phyloP scores from a whole-genome alignment of 305 asterid species.

The Fraxinus albicans region DNA sequence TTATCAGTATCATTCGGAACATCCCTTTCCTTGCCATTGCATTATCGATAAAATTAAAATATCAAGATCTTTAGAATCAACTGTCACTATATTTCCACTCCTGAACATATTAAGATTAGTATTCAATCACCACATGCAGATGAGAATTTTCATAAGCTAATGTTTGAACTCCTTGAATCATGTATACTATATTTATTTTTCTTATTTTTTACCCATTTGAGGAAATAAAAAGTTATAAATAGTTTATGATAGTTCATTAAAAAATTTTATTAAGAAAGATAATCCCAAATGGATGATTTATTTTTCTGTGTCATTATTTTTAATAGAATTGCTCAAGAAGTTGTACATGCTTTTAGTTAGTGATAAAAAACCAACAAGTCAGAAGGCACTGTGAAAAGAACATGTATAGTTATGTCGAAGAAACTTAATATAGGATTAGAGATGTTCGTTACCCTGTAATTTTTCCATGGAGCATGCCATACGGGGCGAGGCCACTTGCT shows the following conservation, averaged over 20 bases:
- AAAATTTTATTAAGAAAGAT: not conserved
- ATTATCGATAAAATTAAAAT: not conserved
- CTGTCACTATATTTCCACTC: not conserved
- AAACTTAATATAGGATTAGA: slow-evolving; percentile 2
- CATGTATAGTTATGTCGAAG: not conserved
- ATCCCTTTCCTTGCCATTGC: not conserved
- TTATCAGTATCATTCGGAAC: not conserved
- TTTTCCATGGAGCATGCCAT: slow-evolving; percentile 96
- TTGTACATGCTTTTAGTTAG: not conserved
- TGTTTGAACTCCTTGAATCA: not conserved
- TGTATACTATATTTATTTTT: not conserved
- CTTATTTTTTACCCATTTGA: not conserved
- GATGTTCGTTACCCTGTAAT: slow-evolving; percentile 69
- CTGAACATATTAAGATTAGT: not conserved
- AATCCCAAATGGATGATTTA: not conserved
- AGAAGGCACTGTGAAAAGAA: not conserved
- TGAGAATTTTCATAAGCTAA: not conserved
- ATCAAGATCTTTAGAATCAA: not conserved
- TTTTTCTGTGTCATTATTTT: not conserved
- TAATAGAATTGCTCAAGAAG: not conserved
- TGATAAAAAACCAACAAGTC: not conserved
- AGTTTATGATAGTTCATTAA: not conserved
- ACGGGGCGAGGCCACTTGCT: slow-evolving; percentile 97
- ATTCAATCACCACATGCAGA: not conserved
- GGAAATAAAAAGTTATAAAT: not conserved